A percentile compares a stretch with the other conserved stretches of the same genome.
Evolutionary conservation across 2,329 filamentous ascomycete species (phyloP).

Genomic region (Thielaviopsis euricoi): DNA sequence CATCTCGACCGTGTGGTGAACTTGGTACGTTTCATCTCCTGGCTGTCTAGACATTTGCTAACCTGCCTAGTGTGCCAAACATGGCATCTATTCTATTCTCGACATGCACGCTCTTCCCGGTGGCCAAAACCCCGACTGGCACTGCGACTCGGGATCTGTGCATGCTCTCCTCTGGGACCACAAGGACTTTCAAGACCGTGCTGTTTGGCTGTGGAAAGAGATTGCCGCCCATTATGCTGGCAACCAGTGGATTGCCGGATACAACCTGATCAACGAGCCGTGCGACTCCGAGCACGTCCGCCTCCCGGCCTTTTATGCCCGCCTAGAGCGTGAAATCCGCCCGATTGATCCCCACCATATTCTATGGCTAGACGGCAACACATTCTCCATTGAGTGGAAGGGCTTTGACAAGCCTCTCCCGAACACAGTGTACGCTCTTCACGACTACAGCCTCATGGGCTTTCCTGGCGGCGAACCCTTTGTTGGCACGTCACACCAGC

Average conservation of each 20-base stretch:
- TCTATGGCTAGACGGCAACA: conserved; percentile 34
- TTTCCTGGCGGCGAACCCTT: conserved; percentile 29
- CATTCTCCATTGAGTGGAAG: conserved; percentile 34
- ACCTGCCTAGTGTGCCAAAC: conserved; percentile 18
- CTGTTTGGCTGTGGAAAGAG: conserved; percentile 27
- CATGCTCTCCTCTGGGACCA: conserved; percentile 30
- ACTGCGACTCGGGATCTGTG: conserved; percentile 23
- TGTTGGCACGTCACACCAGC: conserved; percentile 24
- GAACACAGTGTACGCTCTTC: conserved; percentile 33
- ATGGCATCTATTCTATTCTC: conserved; percentile 28
- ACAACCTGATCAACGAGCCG: conserved; percentile 22
- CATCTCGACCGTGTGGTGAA: conserved; percentile 31
- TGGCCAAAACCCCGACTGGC: conserved; percentile 32
- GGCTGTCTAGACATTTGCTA: conserved; percentile 11
- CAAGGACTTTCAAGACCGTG: conserved; percentile 29
- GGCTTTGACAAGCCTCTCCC: conserved; percentile 26
- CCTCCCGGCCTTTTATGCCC: conserved; percentile 25
- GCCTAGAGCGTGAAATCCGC: conserved; percentile 23
- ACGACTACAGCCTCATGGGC: conserved; percentile 36
- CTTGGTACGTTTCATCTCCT: background rate
- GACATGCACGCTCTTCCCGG: conserved; percentile 29
- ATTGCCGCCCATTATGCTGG: conserved; percentile 25
- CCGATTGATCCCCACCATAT: conserved; percentile 30
- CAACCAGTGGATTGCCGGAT: conserved; percentile 26
- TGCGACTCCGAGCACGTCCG: conserved; percentile 19